Evolutionary conservation across 768 basidiomycete species (phyloP), one percentile per base, ranked within the genome.

Genomic region (Austroboletus eburneus): DNA sequence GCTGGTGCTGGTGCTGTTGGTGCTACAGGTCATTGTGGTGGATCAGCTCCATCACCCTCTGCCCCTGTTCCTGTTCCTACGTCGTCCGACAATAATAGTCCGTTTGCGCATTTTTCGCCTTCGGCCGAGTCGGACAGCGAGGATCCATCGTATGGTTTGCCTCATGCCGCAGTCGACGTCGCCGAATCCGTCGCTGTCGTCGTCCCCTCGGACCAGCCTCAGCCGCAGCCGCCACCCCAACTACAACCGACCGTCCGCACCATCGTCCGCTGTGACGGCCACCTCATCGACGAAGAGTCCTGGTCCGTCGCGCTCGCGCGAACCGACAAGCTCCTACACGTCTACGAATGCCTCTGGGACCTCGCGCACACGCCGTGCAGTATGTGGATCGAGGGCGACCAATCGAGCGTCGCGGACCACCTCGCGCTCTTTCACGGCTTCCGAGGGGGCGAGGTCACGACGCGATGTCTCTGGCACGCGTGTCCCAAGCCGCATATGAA

Each of bases 351-450:
- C 25, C 54, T 59, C 39, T 67, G 64, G 64, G 56, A 61, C 43
- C 43, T 46, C 23, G 3, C 42, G 24, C 44, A 61, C 36, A 39
- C 64, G 0, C 48, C 65, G 2, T 65, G 64, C 16, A 50, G 63
- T 1, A 65, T 65, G 65, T 67, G 66, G 57, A 63, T 65, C 30
- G 66, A 65, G 40, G 65, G 66, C 17, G 66, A 65, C 45, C 66
- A 67, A 12, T 57, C 61, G 16, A 59, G 51, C 49, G 62, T 67
- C 20, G 63, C 63, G 9, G 64, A 65, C 46, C 64, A 65, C 46
- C 58, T 65, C 48, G 50, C 54, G 10, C 62, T 58, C 41, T 65
- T 61, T 30, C 64, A 65, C 45, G 52, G 56, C 0, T 67, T 65
- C 25, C 57, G 57, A 0, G 64, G 64, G 4, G 65, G 65, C 1